Conservation (phyloP, 495 filamentous ascomycete species). For the Hapsidospora chrysogenum region DNA sequence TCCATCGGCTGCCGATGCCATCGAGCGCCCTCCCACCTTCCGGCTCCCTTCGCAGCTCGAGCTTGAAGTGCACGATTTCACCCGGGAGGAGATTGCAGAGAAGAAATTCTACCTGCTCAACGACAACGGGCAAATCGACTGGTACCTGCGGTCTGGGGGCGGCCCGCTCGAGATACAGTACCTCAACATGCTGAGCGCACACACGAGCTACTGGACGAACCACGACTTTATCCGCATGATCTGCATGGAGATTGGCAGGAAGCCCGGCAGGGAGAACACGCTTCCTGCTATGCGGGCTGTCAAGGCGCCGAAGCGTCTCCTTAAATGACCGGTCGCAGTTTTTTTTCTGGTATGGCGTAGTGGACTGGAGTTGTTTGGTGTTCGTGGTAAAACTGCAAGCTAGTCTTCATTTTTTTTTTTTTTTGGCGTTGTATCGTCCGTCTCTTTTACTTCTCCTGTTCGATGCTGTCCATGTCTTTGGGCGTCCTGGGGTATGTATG, state of each 20-base stretch:
- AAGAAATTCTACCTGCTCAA: conserved; percentile 76
- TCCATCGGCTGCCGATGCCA: conserved; percentile 5
- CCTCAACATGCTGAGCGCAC: conserved; percentile 91
- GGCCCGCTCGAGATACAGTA: conserved; percentile 89
- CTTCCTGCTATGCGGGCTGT: conserved; percentile 53
- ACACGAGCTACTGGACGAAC: conserved; percentile 83
- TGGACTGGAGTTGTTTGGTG: no score
- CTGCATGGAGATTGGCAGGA: conserved; percentile 71
- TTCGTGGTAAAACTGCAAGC: no score
- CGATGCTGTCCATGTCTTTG: no score
- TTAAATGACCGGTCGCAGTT: no score
- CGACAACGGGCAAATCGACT: conserved; percentile 92
- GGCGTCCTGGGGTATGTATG: no score
- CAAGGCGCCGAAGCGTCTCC: conserved; percentile 40
- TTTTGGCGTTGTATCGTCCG: no score
- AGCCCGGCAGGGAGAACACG: conserved; percentile 49
- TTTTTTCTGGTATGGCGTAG: no score
- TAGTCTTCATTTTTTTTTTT: no score
- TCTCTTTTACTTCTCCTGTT: no score
- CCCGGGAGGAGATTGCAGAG: conserved; percentile 82
- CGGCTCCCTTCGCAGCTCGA: conserved; percentile 83
- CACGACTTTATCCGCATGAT: conserved; percentile 74
- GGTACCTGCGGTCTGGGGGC: conserved; percentile 58
- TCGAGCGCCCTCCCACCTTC: conserved; percentile 21
- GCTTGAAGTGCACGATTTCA: conserved; percentile 89